phyloP scores from a whole-genome alignment of 371 early-diverging fungal species.

The Choanephora cucurbitarum region DNA sequence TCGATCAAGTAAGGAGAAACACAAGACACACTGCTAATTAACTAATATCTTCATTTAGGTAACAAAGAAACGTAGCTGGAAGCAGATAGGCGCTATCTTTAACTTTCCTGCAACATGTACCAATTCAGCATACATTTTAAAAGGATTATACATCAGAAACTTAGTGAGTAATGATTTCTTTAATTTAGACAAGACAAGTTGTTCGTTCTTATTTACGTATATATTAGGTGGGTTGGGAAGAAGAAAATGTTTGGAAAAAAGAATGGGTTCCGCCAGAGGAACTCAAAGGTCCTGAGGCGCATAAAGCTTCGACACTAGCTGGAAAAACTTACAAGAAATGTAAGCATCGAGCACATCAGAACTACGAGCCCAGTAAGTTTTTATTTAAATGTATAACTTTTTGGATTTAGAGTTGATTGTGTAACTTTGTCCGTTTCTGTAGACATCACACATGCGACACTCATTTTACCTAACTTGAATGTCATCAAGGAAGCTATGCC shows the following conservation, averaged over 20 bases:
- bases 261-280: constrained; percentile 51
- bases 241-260: constrained; percentile 49
- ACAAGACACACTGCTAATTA: not conserved
- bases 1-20: constrained; percentile 56
- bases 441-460: constrained; percentile 7
- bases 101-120: constrained; percentile 82
- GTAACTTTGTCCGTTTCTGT: too few species aligned
- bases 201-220: not conserved
- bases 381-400: too few species aligned
- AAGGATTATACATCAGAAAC: constrained; percentile 70
- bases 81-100: constrained; percentile 68
- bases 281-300: constrained; percentile 42
- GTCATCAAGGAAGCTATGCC: constrained; percentile 2
- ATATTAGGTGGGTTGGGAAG: constrained; percentile 51
- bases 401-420: not conserved
- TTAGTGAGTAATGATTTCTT: constrained; percentile 33
- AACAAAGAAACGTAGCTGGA: constrained; percentile 75
- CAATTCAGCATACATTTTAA: constrained; percentile 79
- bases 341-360: constrained; percentile 18
- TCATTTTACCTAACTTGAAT: constrained; percentile 9
- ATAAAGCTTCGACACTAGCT: constrained; percentile 45
- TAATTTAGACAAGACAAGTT: too few species aligned
- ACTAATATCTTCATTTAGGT: constrained; percentile 45
- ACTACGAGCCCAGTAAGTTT: not conserved
- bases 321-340: constrained; percentile 43